Evolutionary conservation across 2,329 filamentous ascomycete genomes (phyloP), one percentile per base, ranked within the genome.

Genomic region (Alternaria rosae): DNA sequence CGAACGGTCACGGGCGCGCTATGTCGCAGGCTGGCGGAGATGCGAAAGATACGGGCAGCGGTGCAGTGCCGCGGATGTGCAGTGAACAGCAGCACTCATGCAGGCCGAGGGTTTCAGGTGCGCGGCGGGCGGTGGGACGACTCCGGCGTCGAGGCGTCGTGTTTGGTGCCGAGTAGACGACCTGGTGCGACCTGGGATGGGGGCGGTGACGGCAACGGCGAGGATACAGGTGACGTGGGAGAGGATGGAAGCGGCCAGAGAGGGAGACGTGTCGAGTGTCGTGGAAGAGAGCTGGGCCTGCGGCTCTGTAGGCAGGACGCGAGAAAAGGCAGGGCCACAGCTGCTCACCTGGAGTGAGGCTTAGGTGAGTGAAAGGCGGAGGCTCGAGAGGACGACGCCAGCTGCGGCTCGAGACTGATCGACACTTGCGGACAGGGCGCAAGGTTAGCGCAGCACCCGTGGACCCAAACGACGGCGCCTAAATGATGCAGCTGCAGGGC

Each of bases 31-130:
- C 35, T 53, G 42, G 55, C 52, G 26, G 54, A 47, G 28, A 35
- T 52, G 47, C 38, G 23, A 43, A 55, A 35, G 61, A 54, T 48
- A 45, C 47, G 63, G 51, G 61, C 57, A 43, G 70, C 69, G 68
- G 69, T 65, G 62, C 63, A 63, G 58, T 32, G 61, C 68, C 69
- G 69, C 70, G 58, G 57, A 54, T 28, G 57, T 54, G 62, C 47
- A 58, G 44, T 45, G 45, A 48, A 47, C 58, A 48, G 57, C 65
- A 61, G 57, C 65, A 62, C 59, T 60, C 70, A 73, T 73, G 66
- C 70, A 71, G 69, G 56, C 53, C 52, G 57, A 48, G 60, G 13
- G 26, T 41, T 28, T 21, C 28, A 28, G 28, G 26, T 26, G 42
- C 42, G 58, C 42, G 32, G 52, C 20, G 54, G 30, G 43, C 45